Evolutionary conservation across 495 filamentous ascomycete species (phyloP).

Genomic region (Acidiella bohemica): DNA sequence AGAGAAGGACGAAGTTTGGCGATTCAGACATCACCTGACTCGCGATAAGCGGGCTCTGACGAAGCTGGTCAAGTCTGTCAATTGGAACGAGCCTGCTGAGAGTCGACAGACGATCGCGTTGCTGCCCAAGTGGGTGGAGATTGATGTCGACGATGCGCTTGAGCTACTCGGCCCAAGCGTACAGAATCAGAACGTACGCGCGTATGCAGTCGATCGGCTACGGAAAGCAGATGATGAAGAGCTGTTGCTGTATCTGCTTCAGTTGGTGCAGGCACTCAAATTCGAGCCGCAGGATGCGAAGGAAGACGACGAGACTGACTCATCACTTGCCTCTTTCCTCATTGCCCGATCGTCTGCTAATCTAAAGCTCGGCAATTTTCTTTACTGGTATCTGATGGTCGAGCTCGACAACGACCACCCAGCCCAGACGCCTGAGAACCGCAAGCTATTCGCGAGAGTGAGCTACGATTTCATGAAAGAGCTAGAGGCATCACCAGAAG

Average conservation of each 20-base stretch:
- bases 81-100: slow-evolving; percentile 82
- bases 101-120: slow-evolving; percentile 78
- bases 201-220: slow-evolving; percentile 85
- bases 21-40: slow-evolving; percentile 85
- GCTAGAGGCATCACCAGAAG: slow-evolving; percentile 47
- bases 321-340: slow-evolving; percentile 79
- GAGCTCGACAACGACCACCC: slow-evolving; percentile 76
- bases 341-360: slow-evolving; percentile 74
- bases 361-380: slow-evolving; percentile 80
- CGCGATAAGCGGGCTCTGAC: slow-evolving; percentile 87
- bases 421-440: slow-evolving; percentile 49
- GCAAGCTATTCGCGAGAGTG: slow-evolving; percentile 75
- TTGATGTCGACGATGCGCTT: slow-evolving; percentile 92
- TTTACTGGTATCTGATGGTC: slow-evolving; percentile 98
- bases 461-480: slow-evolving; percentile 93
- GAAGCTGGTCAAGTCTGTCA: slow-evolving; percentile 94
- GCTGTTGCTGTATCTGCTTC: slow-evolving; percentile 78
- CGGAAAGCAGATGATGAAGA: slow-evolving; percentile 90
- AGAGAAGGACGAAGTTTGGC: slow-evolving; percentile 94
- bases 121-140: slow-evolving; percentile 87
- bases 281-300: slow-evolving; percentile 55
- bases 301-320: slow-evolving; percentile 53
- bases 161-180: slow-evolving; percentile 88
- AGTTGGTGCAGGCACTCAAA: slow-evolving; percentile 92
- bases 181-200: slow-evolving; percentile 71